These are phyloP conservation scores for Magnaporthales sp. DNA, from an alignment of 2,329 filamentous ascomycete genomes.

Conservation along the genomic window DNA sequence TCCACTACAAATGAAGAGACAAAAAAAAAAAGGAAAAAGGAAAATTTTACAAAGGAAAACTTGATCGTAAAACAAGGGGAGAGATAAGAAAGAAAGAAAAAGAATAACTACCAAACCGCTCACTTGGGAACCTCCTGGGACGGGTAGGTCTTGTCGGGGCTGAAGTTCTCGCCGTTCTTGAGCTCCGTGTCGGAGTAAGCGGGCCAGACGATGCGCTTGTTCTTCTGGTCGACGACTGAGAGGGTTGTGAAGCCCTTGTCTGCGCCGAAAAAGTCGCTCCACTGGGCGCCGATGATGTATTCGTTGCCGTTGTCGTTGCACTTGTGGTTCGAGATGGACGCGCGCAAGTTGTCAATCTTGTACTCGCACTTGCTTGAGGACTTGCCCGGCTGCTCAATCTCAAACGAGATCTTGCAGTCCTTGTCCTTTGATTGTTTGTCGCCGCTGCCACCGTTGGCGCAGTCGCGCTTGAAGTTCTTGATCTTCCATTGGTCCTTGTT, in stretches of 20 bases:
- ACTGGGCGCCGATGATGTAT: slow-evolving; percentile 43
- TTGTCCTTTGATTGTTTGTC: neutral
- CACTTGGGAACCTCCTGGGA: neutral
- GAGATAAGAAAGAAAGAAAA: neutral
- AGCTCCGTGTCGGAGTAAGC: slow-evolving; percentile 45
- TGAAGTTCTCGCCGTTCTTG: slow-evolving; percentile 31
- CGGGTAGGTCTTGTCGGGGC: slow-evolving; percentile 35
- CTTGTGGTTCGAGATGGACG: neutral
- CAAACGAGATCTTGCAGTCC: neutral
- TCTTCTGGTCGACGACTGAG: slow-evolving; percentile 33
- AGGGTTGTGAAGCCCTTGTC: slow-evolving; percentile 47
- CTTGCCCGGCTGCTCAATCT: neutral
- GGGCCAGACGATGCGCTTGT: slow-evolving; percentile 39
- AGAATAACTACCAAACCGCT: neutral
- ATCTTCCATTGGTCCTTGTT: neutral
- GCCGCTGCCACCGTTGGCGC: neutral
- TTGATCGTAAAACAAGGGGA: neutral
- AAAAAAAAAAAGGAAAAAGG: neutral
- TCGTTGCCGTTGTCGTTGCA: slow-evolving; percentile 23
- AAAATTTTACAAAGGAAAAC: neutral
- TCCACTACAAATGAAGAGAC: neutral
- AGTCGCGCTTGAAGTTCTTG: neutral
- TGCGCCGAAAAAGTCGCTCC: slow-evolving; percentile 45
- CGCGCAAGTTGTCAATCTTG: neutral
- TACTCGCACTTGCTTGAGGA: neutral